These are phyloP conservation scores for Apiospora saccharicola DNA, from an alignment of 2,329 filamentous ascomycete genomes.

Conservation along the genomic window DNA sequence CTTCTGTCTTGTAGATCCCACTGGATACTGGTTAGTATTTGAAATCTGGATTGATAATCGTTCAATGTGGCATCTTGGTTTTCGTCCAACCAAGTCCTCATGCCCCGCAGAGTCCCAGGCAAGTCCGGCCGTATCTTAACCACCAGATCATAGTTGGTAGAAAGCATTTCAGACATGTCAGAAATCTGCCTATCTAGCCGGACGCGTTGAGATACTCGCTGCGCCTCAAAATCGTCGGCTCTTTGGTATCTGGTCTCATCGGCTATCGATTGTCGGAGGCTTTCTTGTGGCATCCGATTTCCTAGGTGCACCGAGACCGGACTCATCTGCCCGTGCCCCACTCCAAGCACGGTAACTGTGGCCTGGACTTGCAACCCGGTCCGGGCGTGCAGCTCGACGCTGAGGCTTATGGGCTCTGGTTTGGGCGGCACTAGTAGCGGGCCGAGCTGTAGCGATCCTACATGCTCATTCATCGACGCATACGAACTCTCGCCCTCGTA, in stretches of 20 bases:
- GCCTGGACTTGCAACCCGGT: not conserved
- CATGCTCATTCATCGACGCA: not conserved
- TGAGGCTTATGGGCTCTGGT: not conserved
- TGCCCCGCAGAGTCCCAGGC: not conserved
- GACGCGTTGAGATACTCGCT: not conserved
- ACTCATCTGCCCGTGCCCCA: too few relatives aligned
- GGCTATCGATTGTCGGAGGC: not conserved
- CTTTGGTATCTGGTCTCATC: not conserved
- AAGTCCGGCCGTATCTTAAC: not conserved
- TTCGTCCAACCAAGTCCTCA: not conserved
- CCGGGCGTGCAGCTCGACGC: not conserved
- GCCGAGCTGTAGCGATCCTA: not conserved
- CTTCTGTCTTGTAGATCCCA: not conserved
- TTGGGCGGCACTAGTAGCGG: not conserved
- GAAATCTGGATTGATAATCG: not conserved
- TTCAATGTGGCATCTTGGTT: not conserved
- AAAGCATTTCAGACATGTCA: not conserved
- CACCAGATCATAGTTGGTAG: not conserved
- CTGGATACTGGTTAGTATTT: not conserved
- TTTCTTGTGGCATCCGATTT: not conserved
- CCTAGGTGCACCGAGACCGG: not conserved
- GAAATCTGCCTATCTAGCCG: not conserved
- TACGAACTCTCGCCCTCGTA: not conserved
- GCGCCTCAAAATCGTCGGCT: not conserved
- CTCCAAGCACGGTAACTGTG: too few relatives aligned